phyloP scores from a whole-genome alignment of 352 stramenopile species.

The Blastocystis sp. region DNA sequence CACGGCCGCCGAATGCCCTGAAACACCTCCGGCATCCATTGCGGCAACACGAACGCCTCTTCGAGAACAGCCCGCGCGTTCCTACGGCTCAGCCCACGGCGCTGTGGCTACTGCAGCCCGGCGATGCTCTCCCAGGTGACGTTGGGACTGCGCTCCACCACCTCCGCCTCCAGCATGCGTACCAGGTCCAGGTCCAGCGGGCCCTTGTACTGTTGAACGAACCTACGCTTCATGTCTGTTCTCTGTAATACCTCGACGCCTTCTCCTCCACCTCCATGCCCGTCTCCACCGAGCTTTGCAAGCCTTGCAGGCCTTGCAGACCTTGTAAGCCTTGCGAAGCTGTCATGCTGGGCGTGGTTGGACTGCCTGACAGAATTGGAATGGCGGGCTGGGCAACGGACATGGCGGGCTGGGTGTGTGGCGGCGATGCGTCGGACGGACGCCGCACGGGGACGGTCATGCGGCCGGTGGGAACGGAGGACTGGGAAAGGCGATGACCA shows the following conservation, averaged over 20 bases:
- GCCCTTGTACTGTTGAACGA: constrained; percentile 41
- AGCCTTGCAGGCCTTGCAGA: too few species aligned
- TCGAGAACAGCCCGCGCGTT: constrained; percentile 83
- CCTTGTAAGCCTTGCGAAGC: too few species aligned
- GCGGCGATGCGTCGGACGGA: too few species aligned
- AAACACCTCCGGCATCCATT: constrained; percentile 90
- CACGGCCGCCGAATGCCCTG: constrained; percentile 81
- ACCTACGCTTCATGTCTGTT: neutral
- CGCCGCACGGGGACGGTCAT: constrained; percentile 16
- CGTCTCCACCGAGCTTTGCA: too few species aligned
- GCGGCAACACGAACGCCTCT: constrained; percentile 89
- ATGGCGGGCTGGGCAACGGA: too few species aligned
- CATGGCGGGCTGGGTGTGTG: too few species aligned
- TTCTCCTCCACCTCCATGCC: too few species aligned
- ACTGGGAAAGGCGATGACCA: neutral
- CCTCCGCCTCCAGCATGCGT: constrained; percentile 51
- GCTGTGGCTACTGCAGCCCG: constrained; percentile 73
- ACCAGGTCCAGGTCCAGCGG: constrained; percentile 45
- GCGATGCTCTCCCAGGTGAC: constrained; percentile 80
- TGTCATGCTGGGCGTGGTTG: too few species aligned
- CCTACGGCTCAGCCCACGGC: neutral
- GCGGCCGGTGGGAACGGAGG: neutral
- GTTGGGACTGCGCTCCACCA: constrained; percentile 50
- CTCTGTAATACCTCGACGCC: too few species aligned
- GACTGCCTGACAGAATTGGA: too few species aligned